A percentile compares a stretch with the other conserved stretches of the same genome.
phyloP scores from a whole-genome alignment of 1,139 yeast genomes.

The Hyphopichia pseudoburtonii region DNA sequence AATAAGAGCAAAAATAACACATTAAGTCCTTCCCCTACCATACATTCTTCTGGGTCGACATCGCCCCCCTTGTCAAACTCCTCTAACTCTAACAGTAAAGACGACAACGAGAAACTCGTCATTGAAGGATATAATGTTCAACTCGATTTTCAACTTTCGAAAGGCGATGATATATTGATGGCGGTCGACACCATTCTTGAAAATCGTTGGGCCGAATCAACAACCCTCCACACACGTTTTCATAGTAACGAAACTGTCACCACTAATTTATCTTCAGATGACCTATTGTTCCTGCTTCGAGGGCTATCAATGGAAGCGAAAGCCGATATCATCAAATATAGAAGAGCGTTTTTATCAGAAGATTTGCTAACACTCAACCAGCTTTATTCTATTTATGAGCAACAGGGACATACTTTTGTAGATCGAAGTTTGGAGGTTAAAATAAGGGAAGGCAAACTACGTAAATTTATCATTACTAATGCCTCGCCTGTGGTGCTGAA shows the following conservation, averaged over 20 bases:
- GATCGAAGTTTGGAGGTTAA: conserved; percentile 39
- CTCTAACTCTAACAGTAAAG: conserved; percentile 9
- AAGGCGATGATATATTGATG: conserved; percentile 27
- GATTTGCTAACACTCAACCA: conserved; percentile 41
- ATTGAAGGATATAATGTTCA: conserved; percentile 39
- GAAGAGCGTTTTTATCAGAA: conserved; percentile 30
- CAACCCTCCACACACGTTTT: conserved; percentile 23
- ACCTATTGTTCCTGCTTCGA: conserved; percentile 31
- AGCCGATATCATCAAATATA: conserved; percentile 38
- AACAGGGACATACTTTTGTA: conserved; percentile 45
- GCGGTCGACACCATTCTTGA: conserved; percentile 36
- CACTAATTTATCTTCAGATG: conserved; percentile 18
- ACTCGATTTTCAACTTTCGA: conserved; percentile 39
- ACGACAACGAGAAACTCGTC: conserved; percentile 13
- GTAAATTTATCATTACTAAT: conserved; percentile 43
- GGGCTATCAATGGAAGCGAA: conserved; percentile 36
- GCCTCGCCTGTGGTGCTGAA: conserved; percentile 48
- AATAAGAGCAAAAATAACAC: conserved; percentile 3
- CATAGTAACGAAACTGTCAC: conserved; percentile 14
- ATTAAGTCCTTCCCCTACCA: conserved; percentile 1
- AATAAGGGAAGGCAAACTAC: conserved; percentile 32
- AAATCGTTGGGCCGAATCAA: conserved; percentile 43
- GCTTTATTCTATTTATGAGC: conserved; percentile 40
- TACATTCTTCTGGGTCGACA: conserved; percentile 8
- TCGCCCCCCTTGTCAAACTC: background rate